These are phyloP conservation scores for Fusarium beomiforme DNA, from an alignment of 2,329 filamentous ascomycete genomes.

Conservation along the genomic window DNA sequence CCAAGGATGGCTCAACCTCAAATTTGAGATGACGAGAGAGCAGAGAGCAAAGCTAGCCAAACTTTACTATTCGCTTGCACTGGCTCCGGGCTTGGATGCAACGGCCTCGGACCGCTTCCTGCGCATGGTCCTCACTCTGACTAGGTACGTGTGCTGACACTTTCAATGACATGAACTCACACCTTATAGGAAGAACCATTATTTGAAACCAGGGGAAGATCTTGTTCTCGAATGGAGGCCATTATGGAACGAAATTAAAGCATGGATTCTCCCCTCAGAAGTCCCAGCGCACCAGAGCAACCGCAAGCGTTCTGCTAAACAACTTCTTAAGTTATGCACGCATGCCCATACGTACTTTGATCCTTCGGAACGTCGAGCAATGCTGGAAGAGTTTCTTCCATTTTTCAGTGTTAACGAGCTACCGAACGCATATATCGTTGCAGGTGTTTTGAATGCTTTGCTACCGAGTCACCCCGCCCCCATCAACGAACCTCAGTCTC, in stretches of 20 bases:
- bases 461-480: slow-evolving; percentile 86
- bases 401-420: slow-evolving; percentile 95
- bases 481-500: slow-evolving; percentile 75
- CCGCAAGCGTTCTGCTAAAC: slow-evolving; percentile 66
- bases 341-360: slow-evolving; percentile 95
- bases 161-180: slow-evolving; percentile 18
- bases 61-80: slow-evolving; percentile 92
- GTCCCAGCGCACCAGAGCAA: slow-evolving; percentile 71
- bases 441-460: slow-evolving; percentile 85
- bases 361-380: slow-evolving; percentile 82
- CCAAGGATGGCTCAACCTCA: slow-evolving; percentile 92
- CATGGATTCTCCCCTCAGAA: slow-evolving; percentile 87
- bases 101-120: slow-evolving; percentile 88
- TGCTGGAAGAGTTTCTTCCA: slow-evolving; percentile 82
- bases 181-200: slow-evolving; percentile 83
- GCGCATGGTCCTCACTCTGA: slow-evolving; percentile 94
- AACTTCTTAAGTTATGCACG: slow-evolving; percentile 86
- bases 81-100: slow-evolving; percentile 89
- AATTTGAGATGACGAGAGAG: slow-evolving; percentile 93
- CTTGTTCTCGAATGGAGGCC: slow-evolving; percentile 93
- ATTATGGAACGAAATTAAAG: slow-evolving; percentile 91
- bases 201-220: slow-evolving; percentile 89
- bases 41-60: slow-evolving; percentile 85
- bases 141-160: slow-evolving; percentile 72
- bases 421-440: slow-evolving; percentile 92